Base-by-base conservation (phyloP, 768 basidiomycete genomes). In the Saitozyma sp. region DNA sequence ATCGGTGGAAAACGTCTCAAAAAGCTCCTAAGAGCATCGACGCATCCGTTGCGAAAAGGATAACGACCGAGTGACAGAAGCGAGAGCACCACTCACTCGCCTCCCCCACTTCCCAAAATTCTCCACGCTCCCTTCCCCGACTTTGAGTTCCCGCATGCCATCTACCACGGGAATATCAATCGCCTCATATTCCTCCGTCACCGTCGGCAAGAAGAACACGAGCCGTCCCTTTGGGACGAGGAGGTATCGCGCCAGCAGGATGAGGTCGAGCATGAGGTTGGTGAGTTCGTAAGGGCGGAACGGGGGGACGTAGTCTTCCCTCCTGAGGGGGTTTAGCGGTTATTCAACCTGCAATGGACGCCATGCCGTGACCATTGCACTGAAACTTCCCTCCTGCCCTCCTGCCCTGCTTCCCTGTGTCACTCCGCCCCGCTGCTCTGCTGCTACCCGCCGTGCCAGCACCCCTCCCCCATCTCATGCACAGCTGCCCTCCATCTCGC, bases 41-140 rank as follows among this genome's bases (percentile, higher is more conserved):
- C 29, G 29, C 29, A 29, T 29, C 29, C 29, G 29, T 29, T 29
- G 29, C 29, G 29, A 29, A 29, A 29, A 29, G 29, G 29, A 29
- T 37, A 43, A 5, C 40, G 14, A 19, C 40, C 29, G 43, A 48
- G 13, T 20, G 29, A 41, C 17, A 19, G 39, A 37, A 16, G 39
- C 16, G 10, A 50, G 46, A 40, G 3, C 11, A 13, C 17, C 14
- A 81, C 89, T 79, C 73, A 92, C 93, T 76, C 95, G 80, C 68
- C 95, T 83, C 1, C 92, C 93, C 95, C 95, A 99, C 29, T 88
- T 89, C 13, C 93, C 93, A 73, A 97, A 99, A 70, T 89, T 87
- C 79, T 99, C 93, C 65, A 92, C 79, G 42, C 91, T 93, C 75
- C 76, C 78, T 7, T 69, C 67, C 8, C 65, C 71, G 17, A 61